Evolutionary conservation across 2,329 filamentous ascomycete species (phyloP).

Genomic region (Xylariaceae sp.): DNA sequence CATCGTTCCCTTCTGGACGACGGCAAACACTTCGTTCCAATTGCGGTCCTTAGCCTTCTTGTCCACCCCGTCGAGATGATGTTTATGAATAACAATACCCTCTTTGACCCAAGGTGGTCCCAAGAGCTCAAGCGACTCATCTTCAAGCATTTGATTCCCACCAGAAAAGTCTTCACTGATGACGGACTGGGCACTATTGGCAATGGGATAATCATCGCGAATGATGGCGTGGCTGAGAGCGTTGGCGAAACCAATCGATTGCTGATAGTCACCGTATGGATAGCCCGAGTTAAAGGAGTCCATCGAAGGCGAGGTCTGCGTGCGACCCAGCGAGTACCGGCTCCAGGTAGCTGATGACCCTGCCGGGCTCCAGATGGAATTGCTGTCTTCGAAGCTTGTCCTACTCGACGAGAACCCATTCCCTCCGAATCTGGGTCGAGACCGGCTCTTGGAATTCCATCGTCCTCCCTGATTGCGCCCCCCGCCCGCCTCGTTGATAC

Average conservation of each 20-base stretch:
- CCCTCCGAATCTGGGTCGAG: constrained; percentile 71
- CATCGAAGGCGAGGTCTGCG: constrained; percentile 86
- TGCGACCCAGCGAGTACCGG: constrained; percentile 87
- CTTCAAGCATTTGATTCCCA: constrained; percentile 70
- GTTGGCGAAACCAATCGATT: constrained; percentile 96
- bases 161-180: constrained; percentile 60
- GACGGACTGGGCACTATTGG: constrained; percentile 46
- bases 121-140: constrained; percentile 85
- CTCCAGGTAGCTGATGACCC: constrained; percentile 92
- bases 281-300: constrained; percentile 81
- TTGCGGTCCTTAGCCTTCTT: constrained; percentile 92
- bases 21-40: constrained; percentile 94
- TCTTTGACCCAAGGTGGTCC: constrained; percentile 99
- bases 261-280: constrained; percentile 80
- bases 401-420: constrained; percentile 86
- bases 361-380: constrained; percentile 84
- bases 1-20: constrained; percentile 91
- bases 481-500: constrained; percentile 55
- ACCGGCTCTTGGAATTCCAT: constrained; percentile 85
- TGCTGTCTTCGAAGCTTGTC: constrained; percentile 89
- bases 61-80: constrained; percentile 85
- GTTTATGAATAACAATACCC: constrained; percentile 92
- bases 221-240: constrained; percentile 96
- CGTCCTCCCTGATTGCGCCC: constrained; percentile 55
- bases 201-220: constrained; percentile 71